Percentiles rank a stretch among this genome's conserved stretches.
Evolutionary conservation across 2,329 filamentous ascomycete species (phyloP).

Genomic region (Chaetothyriales sp.): DNA sequence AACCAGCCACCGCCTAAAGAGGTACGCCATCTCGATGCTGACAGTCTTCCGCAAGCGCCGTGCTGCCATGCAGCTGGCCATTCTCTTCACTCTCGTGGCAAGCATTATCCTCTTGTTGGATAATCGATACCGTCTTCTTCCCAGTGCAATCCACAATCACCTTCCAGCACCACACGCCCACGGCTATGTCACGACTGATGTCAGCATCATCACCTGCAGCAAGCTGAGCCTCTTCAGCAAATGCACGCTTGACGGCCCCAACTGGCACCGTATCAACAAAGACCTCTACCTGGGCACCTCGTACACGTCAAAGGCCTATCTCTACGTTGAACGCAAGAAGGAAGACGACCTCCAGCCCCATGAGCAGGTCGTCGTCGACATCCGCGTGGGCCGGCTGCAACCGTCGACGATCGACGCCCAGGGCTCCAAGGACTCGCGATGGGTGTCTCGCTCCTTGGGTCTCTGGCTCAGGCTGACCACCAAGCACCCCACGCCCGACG

Average conservation of each 20-base stretch:
- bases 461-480: slow-evolving; percentile 70
- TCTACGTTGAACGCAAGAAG: slow-evolving; percentile 70
- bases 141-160: slow-evolving; percentile 71
- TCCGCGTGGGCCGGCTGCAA: slow-evolving; percentile 59
- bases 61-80: slow-evolving; percentile 61
- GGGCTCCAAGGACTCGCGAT: slow-evolving; percentile 47
- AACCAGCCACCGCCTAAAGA: not conserved
- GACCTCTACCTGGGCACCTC: slow-evolving; percentile 67
- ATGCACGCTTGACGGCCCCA: slow-evolving; percentile 57
- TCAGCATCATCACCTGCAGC: slow-evolving; percentile 65
- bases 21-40: slow-evolving; percentile 1
- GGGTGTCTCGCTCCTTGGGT: slow-evolving; percentile 65
- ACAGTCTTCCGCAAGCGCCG: slow-evolving; percentile 31
- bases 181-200: slow-evolving; percentile 72
- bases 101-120: slow-evolving; percentile 71
- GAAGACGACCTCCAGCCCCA: slow-evolving; percentile 65
- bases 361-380: slow-evolving; percentile 68
- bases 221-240: slow-evolving; percentile 59
- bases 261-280: slow-evolving; percentile 79
- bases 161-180: slow-evolving; percentile 66
- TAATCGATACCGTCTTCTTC: slow-evolving; percentile 74
- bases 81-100: slow-evolving; percentile 52
- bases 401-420: slow-evolving; percentile 46
- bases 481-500: slow-evolving; percentile 59
- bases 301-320: slow-evolving; percentile 63